These are phyloP conservation scores for Nephelium lappaceum DNA, from an alignment of 345 rosid genomes.

Conservation along the genomic window DNA sequence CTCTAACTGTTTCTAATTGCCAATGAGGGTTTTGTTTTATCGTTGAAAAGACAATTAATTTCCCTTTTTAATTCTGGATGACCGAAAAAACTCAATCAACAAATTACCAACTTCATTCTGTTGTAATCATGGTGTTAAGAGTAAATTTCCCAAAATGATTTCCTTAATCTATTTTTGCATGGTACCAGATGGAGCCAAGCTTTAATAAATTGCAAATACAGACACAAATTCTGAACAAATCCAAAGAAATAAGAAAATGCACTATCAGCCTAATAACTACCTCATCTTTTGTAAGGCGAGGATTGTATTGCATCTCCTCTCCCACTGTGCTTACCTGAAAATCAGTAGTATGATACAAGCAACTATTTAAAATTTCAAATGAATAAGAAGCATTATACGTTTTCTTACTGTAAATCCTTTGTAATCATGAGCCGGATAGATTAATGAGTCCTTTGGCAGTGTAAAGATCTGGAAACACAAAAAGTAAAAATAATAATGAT, in stretches of 20 bases:
- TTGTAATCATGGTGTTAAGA: neutral
- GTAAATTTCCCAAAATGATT: neutral
- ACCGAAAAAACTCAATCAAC: neutral
- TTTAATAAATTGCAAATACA: neutral
- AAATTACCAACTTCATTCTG: neutral
- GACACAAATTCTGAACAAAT: neutral
- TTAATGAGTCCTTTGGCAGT: slow-evolving; percentile 78
- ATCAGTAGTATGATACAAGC: slow-evolving; percentile 22
- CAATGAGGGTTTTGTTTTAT: neutral
- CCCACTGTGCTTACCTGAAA: slow-evolving; percentile 89
- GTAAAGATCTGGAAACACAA: slow-evolving; percentile 65
- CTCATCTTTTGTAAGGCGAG: slow-evolving; percentile 84
- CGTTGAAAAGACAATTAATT: neutral
- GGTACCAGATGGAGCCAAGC: neutral
- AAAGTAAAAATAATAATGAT: slow-evolving; percentile 1
- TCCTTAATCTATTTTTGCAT: neutral
- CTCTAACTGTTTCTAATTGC: neutral
- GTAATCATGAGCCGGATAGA: slow-evolving; percentile 97
- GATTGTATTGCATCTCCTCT: slow-evolving; percentile 81
- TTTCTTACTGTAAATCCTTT: slow-evolving; percentile 75
- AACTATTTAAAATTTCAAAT: neutral
- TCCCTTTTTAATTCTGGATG: slow-evolving; percentile 1
- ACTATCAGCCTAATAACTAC: slow-evolving; percentile 31
- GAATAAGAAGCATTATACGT: slow-evolving; percentile 9
- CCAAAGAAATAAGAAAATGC: neutral